Evolutionary conservation across 805 yeast genomes (phyloP).

Genomic region (Candida alai): DNA sequence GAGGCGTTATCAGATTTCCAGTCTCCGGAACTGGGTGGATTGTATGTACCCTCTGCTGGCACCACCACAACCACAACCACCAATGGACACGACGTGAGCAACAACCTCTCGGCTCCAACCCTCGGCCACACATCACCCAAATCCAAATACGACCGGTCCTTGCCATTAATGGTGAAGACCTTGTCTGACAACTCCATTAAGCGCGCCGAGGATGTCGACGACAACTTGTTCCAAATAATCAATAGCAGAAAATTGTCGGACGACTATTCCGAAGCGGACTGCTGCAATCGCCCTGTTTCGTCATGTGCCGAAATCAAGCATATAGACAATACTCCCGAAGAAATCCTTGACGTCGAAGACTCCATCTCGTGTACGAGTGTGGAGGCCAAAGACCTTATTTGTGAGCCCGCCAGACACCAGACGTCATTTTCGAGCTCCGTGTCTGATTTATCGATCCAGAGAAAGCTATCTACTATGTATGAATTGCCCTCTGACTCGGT

Average conservation of each 20-base stretch:
- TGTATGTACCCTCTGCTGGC: conserved; percentile 2
- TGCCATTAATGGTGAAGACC: conserved; percentile 9
- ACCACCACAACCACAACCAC: conserved; percentile 1
- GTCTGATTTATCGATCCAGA: conserved; percentile 13
- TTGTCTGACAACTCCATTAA: conserved; percentile 3
- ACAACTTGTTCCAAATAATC: conserved; percentile 7
- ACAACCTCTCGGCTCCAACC: too few species aligned
- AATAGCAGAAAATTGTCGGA: conserved; percentile 5
- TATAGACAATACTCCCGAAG: neutral
- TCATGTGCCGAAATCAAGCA: conserved; percentile 7
- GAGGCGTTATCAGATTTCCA: neutral
- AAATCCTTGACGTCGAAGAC: neutral
- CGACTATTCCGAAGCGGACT: neutral
- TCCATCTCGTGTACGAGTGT: conserved; percentile 1
- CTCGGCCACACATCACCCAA: conserved; percentile 6
- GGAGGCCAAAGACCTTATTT: neutral
- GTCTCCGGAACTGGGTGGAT: conserved; percentile 1
- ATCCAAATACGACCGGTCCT: conserved; percentile 7
- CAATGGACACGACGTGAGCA: neutral
- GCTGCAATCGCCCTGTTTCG: conserved; percentile 4
- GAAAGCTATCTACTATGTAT: conserved; percentile 10
- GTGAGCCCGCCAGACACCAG: conserved; percentile 4
- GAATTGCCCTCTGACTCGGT: conserved; percentile 30
- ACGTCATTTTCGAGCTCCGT: conserved; percentile 10
- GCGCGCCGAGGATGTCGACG: conserved; percentile 9